Evolutionary conservation across 208 protist species (phyloP), one percentile per base, ranked within the genome.

Genomic region (Wallacemonas sp.): DNA sequence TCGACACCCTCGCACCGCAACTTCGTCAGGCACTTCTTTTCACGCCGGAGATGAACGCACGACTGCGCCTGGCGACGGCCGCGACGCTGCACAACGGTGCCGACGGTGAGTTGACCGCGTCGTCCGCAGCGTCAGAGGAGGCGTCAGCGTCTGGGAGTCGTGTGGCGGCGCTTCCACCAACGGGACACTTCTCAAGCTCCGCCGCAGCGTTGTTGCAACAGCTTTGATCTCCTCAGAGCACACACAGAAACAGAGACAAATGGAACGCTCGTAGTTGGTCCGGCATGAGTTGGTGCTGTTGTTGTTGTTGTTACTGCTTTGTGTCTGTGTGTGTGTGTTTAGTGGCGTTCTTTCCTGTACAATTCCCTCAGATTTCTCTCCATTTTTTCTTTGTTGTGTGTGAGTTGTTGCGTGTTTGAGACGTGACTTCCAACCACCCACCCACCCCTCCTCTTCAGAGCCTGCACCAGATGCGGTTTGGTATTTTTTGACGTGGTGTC

Each of bases 11-110:
- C 2, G 75, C 61, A 1, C 70, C 78, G 30, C 27, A 52, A n/a
- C 74, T 91, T 32, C 81, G 85, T 11, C 33, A 72, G 56, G 27
- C 69, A 27, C 65, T 88, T 5, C 64, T 84, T 41, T 84, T 84
- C 38, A 68, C 74, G 26, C 60, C 19, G 14, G 32, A 74, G 24
- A 84, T 79, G 72, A 71, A 69, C 23, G n/a, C 23, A 44, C 70
- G 72, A 47, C 76, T 82, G 48, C 66, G 41, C 2, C 66, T 64
- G 23, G 69, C 74, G 3, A 80, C 74, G 1, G 44, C 65, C 9
- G 67, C 65, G 4, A 64, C 74, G 19, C 61, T 62, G 26, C 65
- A 64, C 19, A 27, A 17, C 34, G 14, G 44, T n/a, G n/a, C n/a
- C n/a, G n/a, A n/a, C n/a, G n/a, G n/a, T n/a, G n/a, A n/a, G n/a